Percentiles rank a stretch among this genome's conserved stretches.
phyloP scores from a whole-genome alignment of 306 rosid genomes.

The Rosa multiflora region DNA sequence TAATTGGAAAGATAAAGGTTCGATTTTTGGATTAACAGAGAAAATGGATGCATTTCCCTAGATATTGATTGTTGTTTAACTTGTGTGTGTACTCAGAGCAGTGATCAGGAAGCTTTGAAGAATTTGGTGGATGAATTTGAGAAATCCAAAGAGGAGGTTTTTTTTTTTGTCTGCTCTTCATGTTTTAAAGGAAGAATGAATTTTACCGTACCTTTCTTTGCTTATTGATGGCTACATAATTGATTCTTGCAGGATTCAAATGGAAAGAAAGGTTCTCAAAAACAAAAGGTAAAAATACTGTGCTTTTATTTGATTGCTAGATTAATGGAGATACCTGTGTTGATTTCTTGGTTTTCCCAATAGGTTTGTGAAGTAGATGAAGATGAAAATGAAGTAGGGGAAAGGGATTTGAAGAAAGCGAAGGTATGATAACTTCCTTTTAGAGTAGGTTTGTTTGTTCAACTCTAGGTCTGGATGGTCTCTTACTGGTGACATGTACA shows the following conservation, averaged over 20 bases:
- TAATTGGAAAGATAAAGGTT: neutral
- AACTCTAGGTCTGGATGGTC: neutral
- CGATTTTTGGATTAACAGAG: neutral
- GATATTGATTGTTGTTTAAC: neutral
- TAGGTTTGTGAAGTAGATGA: constrained; percentile 38
- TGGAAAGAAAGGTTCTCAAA: neutral
- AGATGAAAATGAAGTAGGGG: constrained; percentile 40
- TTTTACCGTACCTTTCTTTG: neutral
- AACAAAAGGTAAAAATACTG: constrained; percentile 3
- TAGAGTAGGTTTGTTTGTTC: neutral
- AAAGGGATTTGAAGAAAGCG: constrained; percentile 36
- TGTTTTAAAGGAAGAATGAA: neutral
- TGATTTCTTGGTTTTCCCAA: constrained; percentile 1
- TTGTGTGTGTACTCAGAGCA: constrained; percentile 34
- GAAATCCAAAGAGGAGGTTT: constrained; percentile 22
- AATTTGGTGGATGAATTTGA: constrained; percentile 40
- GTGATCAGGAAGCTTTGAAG: constrained; percentile 73
- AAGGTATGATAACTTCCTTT: constrained; percentile 32
- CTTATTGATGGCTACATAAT: constrained; percentile 17
- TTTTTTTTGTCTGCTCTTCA: neutral
- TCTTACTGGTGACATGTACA: neutral
- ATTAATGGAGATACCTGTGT: neutral
- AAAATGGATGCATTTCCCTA: neutral
- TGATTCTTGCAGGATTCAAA: constrained; percentile 17
- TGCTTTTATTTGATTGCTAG: too few relatives aligned